Evolutionary conservation across 164 flowering plant species (phyloP).

Genomic region (Amborella trichopoda): DNA sequence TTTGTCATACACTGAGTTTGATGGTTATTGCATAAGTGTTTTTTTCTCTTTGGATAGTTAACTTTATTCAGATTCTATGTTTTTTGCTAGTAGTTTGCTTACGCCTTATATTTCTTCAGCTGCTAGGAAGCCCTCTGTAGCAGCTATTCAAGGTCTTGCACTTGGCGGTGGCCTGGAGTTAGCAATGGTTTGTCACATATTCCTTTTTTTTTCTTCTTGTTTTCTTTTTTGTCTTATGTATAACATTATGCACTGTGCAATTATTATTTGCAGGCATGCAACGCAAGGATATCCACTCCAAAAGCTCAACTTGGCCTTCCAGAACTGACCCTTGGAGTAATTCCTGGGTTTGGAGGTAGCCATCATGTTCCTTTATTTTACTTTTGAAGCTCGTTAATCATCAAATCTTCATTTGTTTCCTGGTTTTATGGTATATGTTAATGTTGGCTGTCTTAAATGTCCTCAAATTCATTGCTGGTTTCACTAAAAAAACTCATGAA

Average conservation of each 20-base stretch:
- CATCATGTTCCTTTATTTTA: background rate
- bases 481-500: slow-evolving; percentile 4
- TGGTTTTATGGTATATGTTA: too few relatives aligned
- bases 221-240: background rate
- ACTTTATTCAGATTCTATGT: background rate
- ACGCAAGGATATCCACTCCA: slow-evolving; percentile 84
- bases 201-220: background rate
- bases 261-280: slow-evolving; percentile 48
- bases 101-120: slow-evolving; percentile 44
- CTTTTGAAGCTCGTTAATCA: background rate
- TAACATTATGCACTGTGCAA: background rate
- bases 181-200: slow-evolving; percentile 51
- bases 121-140: slow-evolving; percentile 79
- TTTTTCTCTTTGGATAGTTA: too few relatives aligned
- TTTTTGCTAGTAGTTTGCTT: background rate
- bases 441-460: too few relatives aligned
- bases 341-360: slow-evolving; percentile 94
- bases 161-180: slow-evolving; percentile 96
- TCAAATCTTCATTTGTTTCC: too few relatives aligned
- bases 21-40: too few relatives aligned
- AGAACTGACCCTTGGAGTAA: slow-evolving; percentile 81
- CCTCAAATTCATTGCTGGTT: too few relatives aligned
- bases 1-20: too few relatives aligned
- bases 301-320: slow-evolving; percentile 83
- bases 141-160: slow-evolving; percentile 91